Evolutionary conservation across 257 asterid species (phyloP).

Genomic region (Sherardia arvensis): DNA sequence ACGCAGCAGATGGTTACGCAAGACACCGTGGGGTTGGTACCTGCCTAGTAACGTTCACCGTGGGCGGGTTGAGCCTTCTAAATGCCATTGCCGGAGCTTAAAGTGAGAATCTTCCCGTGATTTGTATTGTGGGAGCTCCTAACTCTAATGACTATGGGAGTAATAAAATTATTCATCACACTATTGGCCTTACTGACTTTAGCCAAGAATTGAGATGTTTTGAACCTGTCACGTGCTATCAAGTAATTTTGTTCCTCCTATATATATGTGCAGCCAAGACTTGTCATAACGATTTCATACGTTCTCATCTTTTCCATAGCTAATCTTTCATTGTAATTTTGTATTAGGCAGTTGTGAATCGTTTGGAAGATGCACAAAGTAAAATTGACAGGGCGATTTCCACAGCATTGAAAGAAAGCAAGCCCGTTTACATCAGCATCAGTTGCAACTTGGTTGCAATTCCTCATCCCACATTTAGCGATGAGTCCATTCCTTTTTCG

Average conservation of each 20-base stretch:
- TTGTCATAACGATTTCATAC: too few relatives aligned
- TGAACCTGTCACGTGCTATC: neutral
- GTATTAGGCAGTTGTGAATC: neutral
- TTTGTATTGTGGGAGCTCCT: neutral
- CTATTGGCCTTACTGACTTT: neutral
- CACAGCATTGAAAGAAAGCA: neutral
- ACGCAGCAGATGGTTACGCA: neutral
- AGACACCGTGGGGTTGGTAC: neutral
- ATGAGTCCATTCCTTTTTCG: neutral
- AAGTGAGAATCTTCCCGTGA: neutral
- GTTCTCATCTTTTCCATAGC: too few relatives aligned
- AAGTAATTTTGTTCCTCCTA: neutral
- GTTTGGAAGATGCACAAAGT: neutral
- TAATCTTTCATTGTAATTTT: too few relatives aligned
- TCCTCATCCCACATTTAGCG: neutral
- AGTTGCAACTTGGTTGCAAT: neutral
- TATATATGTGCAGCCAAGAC: too few relatives aligned
- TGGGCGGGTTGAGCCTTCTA: neutral
- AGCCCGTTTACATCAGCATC: conserved; percentile 1
- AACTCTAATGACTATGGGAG: neutral
- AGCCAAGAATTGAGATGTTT: conserved; percentile 1
- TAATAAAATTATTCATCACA: neutral
- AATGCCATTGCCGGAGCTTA: conserved; percentile 2
- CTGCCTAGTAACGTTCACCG: neutral
- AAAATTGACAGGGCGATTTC: neutral